A percentile compares a stretch with the other conserved stretches of the same genome.
Conservation (phyloP, 768 basidiomycete genomes). For the Trametes sanguinea region DNA sequence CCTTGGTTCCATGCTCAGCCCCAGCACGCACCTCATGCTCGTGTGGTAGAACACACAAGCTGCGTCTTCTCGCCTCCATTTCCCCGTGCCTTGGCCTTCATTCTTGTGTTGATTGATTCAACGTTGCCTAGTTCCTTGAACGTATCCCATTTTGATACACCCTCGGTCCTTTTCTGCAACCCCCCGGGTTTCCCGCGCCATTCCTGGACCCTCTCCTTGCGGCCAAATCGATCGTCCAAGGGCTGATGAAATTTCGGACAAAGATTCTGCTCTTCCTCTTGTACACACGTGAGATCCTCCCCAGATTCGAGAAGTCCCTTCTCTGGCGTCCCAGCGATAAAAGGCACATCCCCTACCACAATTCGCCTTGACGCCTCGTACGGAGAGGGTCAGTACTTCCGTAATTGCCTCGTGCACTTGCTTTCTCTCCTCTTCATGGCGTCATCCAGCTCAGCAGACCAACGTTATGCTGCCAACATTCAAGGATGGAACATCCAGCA, state of each 20-base stretch:
- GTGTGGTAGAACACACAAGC: neutral
- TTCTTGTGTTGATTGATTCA: slow-evolving; percentile 18
- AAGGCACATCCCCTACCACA: slow-evolving; percentile 23
- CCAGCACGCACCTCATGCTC: neutral
- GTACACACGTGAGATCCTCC: slow-evolving; percentile 26
- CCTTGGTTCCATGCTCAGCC: too few relatives aligned
- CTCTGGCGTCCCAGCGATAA: slow-evolving; percentile 17
- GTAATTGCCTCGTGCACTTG: slow-evolving; percentile 32
- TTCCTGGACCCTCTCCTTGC: slow-evolving; percentile 10
- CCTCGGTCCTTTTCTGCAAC: slow-evolving; percentile 9
- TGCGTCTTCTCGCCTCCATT: neutral
- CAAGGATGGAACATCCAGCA: slow-evolving; percentile 33
- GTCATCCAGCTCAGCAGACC: slow-evolving; percentile 34
- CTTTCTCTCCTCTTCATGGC: slow-evolving; percentile 35
- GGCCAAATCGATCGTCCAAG: slow-evolving; percentile 26
- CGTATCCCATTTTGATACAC: slow-evolving; percentile 11
- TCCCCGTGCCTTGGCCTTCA: slow-evolving; percentile 11
- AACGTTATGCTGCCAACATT: slow-evolving; percentile 24
- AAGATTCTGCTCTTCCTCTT: slow-evolving; percentile 19
- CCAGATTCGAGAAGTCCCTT: slow-evolving; percentile 21
- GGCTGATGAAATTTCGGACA: slow-evolving; percentile 28
- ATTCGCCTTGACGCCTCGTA: slow-evolving; percentile 26
- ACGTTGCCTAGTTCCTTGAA: slow-evolving; percentile 7
- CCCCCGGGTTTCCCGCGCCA: slow-evolving; percentile 21
- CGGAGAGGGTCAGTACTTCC: slow-evolving; percentile 32